Evolutionary conservation across 2,329 filamentous ascomycete genomes (phyloP).

Genomic region (Mycosphaerella arachidis): DNA sequence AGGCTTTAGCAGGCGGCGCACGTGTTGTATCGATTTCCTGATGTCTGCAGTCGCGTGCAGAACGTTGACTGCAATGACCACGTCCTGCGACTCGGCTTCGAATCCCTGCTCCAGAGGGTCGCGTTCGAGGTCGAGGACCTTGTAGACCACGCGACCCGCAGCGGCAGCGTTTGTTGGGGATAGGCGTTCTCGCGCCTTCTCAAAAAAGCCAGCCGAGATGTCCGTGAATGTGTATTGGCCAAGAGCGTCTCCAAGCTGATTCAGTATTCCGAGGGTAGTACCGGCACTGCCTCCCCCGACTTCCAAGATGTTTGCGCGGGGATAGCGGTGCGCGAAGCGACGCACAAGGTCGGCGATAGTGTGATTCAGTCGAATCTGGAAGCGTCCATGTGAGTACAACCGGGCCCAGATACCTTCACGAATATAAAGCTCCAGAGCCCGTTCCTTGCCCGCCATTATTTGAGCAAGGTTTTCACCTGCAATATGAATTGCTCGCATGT

Average conservation of each 20-base stretch:
- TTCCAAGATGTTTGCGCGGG: constrained; percentile 43
- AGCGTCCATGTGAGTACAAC: constrained; percentile 30
- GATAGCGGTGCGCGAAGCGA: constrained; percentile 37
- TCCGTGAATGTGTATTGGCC: constrained; percentile 47
- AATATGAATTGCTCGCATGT: constrained; percentile 16
- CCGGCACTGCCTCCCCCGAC: constrained; percentile 45
- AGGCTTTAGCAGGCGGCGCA: constrained; percentile 26
- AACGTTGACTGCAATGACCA: constrained; percentile 28
- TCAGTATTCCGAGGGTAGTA: constrained; percentile 37
- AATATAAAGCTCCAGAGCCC: constrained; percentile 15
- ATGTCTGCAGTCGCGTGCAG: constrained; percentile 24
- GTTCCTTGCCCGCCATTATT: constrained; percentile 31
- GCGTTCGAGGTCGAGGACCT: constrained; percentile 31
- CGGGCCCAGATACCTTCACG: constrained; percentile 16
- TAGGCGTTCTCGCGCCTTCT: constrained; percentile 28
- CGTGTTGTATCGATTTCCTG: constrained; percentile 20
- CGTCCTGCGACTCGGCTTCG: constrained; percentile 21
- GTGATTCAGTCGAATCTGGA: constrained; percentile 38
- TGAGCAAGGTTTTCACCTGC: constrained; percentile 35
- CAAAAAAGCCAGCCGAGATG: constrained; percentile 41
- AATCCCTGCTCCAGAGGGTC: constrained; percentile 36
- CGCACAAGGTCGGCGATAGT: constrained; percentile 21
- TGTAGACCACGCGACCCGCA: constrained; percentile 30
- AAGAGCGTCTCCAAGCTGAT: constrained; percentile 28
- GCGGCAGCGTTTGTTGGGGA: constrained; percentile 6